Evolutionary conservation across 2,329 filamentous ascomycete genomes (phyloP), one percentile per base, ranked within the genome.

Genomic region (Xylaria sp.): DNA sequence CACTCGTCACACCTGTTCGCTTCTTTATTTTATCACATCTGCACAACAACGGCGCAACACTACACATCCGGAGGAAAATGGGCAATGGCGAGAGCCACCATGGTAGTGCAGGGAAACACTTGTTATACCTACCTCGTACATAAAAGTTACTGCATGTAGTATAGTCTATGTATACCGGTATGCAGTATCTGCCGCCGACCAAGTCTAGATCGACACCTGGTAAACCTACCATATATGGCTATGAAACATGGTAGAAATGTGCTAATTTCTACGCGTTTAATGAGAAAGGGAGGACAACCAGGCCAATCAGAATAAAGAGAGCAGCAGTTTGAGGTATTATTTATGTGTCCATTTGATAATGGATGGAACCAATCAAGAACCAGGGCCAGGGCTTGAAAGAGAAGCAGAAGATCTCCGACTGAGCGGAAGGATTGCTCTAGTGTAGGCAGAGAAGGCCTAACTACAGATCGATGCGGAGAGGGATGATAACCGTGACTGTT

Each of bases 171-270:
- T 39, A 58, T 31, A 56, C 46, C 59, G 62, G 55, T 7, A 59
- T 64, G 62, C 58, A 59, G 62, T 28, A 54, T 64, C 52, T 52
- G 56, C 39, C 49, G 13, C 46, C 58, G 33, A 52, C 43, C 54
- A 33, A n/a, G 31, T 56, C 51, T 52, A 56, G 52, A 23, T 43
- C 23, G 25, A 46, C 10, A 31, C 33, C 54, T 52, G 13, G 43
- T 46, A 39, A 36, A 28, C 28, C 56, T 31, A 31, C 49, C 43
- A 46, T 54, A 46, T 39, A 39, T 49, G 25, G 20, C 23, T 46
- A 33, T 51, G 33, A 49, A 49, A 61, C 48, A 49, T 10, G 36
- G 10, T 56, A 13, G 6, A 10, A 18, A 48, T 8, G 23, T n/a
- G n/a, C 46, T 41, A 46, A 33, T 41, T 31, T 8, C 7, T 36